phyloP scores from a whole-genome alignment of 2,329 filamentous ascomycete species.

The Ilyonectria destructans region DNA sequence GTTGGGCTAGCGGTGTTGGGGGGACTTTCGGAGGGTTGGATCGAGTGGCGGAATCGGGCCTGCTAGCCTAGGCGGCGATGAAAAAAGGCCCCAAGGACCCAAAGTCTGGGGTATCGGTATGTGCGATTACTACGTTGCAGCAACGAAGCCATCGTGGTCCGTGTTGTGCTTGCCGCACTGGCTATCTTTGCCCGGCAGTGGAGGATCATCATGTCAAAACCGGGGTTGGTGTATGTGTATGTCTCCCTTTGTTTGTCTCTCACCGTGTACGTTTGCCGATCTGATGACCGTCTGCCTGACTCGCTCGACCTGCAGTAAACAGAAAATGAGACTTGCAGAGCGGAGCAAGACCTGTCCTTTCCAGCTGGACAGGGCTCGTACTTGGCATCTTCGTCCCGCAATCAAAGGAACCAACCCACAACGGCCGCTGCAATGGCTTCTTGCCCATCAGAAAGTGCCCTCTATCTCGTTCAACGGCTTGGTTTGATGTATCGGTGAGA shows the following conservation, averaged over 20 bases:
- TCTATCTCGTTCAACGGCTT: constrained; percentile 6
- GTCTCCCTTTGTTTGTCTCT: neutral
- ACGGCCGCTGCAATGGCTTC: neutral
- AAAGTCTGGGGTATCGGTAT: constrained; percentile 33
- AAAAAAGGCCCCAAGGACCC: constrained; percentile 14
- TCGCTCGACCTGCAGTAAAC: neutral
- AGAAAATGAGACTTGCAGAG: neutral
- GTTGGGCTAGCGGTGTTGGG: constrained; percentile 36
- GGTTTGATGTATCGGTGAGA: constrained; percentile 17
- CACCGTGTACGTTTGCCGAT: neutral
- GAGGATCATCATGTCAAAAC: neutral
- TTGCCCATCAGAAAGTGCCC: neutral
- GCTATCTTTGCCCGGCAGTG: neutral
- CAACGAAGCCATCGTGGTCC: neutral
- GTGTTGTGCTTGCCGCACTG: neutral
- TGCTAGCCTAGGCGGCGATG: constrained; percentile 27
- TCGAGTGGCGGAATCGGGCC: constrained; percentile 39
- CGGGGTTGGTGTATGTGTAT: neutral
- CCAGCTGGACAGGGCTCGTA: no score
- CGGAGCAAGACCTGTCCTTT: neutral
- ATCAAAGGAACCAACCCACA: neutral
- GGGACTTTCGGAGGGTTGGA: constrained; percentile 31
- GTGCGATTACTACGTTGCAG: constrained; percentile 4
- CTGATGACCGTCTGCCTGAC: neutral
- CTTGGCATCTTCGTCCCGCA: neutral